Evolutionary conservation across 2,329 filamentous ascomycete genomes (phyloP), one percentile per base, ranked within the genome.

Genomic region (Paramyrothecium sp.): DNA sequence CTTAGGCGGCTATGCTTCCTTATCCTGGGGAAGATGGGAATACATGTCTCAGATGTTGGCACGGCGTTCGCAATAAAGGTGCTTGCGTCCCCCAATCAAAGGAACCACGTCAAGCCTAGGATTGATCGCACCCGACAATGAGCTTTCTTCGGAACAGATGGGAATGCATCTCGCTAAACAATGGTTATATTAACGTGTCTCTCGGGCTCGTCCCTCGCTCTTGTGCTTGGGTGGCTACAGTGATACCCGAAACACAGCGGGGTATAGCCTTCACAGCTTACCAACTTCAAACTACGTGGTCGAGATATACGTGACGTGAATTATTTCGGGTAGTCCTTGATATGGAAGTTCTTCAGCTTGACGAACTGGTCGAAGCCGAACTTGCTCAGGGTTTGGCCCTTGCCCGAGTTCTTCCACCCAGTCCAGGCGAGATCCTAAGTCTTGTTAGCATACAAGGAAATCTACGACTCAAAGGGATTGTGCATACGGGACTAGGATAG

Each of bases 321-420:
- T 65, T 78, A 86, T 75, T 87, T 87, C 49, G 85, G 85, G 68
- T 88, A 87, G 61, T 96, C 87, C 78, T 97, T 97, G 71, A 97
- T 72, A 74, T 98, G 94, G 74, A 89, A 96, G 80, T 91, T 97
- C 87, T 97, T 97, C 67, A 97, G 82, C 82, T 95, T 96, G 70
- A 96, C 89, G 71, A 97, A 98, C 71, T 96, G 91, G 67, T 97
- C 94, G 70, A 96, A 98, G 12, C 94, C 94, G 69, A 93, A 96
- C 66, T 80, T 88, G 76, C 92, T 95, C 66, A 98, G 77, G 11
- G 93, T 97, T 65, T 93, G 89, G 21, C 94, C 94, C 74, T 91
- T 93, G 62, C 94, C 94, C 59, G 92, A 97, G 72, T 97, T 92
- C 80, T 98, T 98, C 92, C 92, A 97, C 12, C 94, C 94, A 2